Base-by-base conservation (phyloP, 2,329 filamentous ascomycete genomes). In the Claviceps sp. region DNA sequence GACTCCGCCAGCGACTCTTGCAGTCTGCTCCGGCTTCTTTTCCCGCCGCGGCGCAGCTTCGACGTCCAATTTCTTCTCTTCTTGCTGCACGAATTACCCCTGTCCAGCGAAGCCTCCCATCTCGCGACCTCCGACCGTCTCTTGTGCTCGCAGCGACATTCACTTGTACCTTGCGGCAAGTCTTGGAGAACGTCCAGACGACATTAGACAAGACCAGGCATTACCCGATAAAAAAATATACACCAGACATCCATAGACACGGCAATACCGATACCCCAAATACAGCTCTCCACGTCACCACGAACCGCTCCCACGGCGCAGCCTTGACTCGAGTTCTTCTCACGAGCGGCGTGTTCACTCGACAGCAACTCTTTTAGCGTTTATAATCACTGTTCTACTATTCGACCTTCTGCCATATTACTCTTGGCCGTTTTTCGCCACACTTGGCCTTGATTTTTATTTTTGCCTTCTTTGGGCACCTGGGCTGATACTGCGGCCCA, bases 1-100 rank as follows among this genome's bases (percentile, higher is more conserved):
- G 71, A 60, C 65, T 65, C 67, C 64, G 60, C 69, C 70, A 72
- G 71, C 75, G 73, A 74, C 74, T 76, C 68, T 67, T 60, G 71
- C 71, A 76, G 75, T 78, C 74, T 75, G 75, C 75, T 76, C 62
- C 62, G 65, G 67, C 62, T 54, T 62, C 62, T 65, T 62, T 65
- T 67, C 64, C 64, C 65, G 70, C 66, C 60, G 66, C 66, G 63
- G 62, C 65, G 60, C 64, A 34, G 30, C 30, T 34, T 34, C 30
- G 30, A 34, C 48, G 48, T 51, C 43, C 43, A 34, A 53, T 56
- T 56, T 51, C 39, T 50, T 52, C 54, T 53, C 30, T 34, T 34
- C 30, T 4, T 34, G 30, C 10, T 34, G 30, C 30, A 34, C 30
- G 30, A 34, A 11, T 11, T 34, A 34, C 30, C 30, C 30, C 30